Evolutionary conservation across 1,139 yeast species (phyloP).

Genomic region (Petasospora fabianii): DNA sequence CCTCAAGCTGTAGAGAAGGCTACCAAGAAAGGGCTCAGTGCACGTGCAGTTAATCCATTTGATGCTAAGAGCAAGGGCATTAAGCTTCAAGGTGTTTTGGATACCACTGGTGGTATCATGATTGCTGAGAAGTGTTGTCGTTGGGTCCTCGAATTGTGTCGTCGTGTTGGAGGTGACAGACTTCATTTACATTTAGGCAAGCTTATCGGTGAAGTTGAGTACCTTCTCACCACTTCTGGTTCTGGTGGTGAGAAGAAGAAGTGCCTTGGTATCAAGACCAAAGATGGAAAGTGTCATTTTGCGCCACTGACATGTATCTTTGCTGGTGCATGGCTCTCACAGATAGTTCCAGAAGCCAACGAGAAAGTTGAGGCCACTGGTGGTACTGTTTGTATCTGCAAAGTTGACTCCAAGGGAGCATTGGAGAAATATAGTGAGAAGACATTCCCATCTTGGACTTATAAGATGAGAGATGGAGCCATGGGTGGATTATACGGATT

Average conservation of each 20-base stretch:
- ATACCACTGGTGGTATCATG: slow-evolving; percentile 36
- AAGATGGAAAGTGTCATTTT: slow-evolving; percentile 21
- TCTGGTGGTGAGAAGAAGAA: not conserved
- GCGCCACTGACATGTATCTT: slow-evolving; percentile 23
- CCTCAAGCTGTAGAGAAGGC: slow-evolving; percentile 31
- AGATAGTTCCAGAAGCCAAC: slow-evolving; percentile 25
- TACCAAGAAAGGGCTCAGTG: slow-evolving; percentile 25
- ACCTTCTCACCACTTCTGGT: slow-evolving; percentile 2
- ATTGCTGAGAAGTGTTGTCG: slow-evolving; percentile 36
- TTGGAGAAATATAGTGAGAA: slow-evolving; percentile 30
- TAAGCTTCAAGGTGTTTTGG: slow-evolving; percentile 28
- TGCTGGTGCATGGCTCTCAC: slow-evolving; percentile 23
- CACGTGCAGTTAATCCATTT: slow-evolving; percentile 26
- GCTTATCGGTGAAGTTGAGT: slow-evolving; percentile 7
- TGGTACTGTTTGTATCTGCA: slow-evolving; percentile 32
- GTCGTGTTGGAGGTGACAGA: slow-evolving; percentile 10
- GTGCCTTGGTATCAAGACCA: slow-evolving; percentile 18
- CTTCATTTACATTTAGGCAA: slow-evolving; percentile 23
- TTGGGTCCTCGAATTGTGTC: slow-evolving; percentile 30
- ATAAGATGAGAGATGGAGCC: slow-evolving; percentile 29
- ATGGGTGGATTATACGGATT: slow-evolving; percentile 30
- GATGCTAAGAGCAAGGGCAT: slow-evolving; percentile 24
- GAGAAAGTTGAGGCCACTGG: slow-evolving; percentile 34
- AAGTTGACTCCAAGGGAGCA: slow-evolving; percentile 24
- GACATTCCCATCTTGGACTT: slow-evolving; percentile 32